Evolutionary conservation across 345 rosid species (phyloP).

Genomic region (Arabidopsis thaliana): DNA sequence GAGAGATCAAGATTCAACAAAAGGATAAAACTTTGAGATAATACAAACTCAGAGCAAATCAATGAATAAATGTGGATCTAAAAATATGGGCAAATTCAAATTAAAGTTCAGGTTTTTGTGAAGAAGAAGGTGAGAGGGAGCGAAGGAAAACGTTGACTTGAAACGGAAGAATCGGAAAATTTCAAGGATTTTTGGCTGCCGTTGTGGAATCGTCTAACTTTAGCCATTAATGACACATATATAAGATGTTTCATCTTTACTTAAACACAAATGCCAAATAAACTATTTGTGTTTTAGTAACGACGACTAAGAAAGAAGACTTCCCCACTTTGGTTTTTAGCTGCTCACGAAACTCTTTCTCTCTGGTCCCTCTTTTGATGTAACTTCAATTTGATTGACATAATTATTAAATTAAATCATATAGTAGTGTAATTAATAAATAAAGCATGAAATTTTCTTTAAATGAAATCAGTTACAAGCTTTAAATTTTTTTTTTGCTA

Average conservation of each 20-base stretch:
- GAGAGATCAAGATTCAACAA: not conserved
- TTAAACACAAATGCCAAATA: not conserved
- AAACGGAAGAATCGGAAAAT: slow-evolving; percentile 35
- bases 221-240: slow-evolving; percentile 17
- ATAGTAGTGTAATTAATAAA: too few species aligned
- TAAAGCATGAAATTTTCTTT: too few species aligned
- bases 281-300: not conserved
- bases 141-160: slow-evolving; percentile 37
- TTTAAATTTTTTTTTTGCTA: too few species aligned
- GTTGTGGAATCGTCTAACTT: slow-evolving; percentile 33
- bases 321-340: not conserved
- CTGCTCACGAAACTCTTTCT: not conserved
- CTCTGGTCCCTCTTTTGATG: not conserved
- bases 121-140: slow-evolving; percentile 35
- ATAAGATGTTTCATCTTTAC: not conserved
- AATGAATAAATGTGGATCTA: slow-evolving; percentile 1
- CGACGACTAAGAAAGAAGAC: not conserved
- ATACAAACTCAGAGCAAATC: slow-evolving; percentile 6
- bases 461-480: too few species aligned
- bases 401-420: not conserved
- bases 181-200: slow-evolving; percentile 29
- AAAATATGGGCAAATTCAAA: not conserved
- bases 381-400: not conserved
- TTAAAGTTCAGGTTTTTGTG: not conserved
- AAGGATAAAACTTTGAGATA: not conserved